phyloP scores from a whole-genome alignment of 2,329 filamentous ascomycete genomes.

The Tolypocladium pustulatum region DNA sequence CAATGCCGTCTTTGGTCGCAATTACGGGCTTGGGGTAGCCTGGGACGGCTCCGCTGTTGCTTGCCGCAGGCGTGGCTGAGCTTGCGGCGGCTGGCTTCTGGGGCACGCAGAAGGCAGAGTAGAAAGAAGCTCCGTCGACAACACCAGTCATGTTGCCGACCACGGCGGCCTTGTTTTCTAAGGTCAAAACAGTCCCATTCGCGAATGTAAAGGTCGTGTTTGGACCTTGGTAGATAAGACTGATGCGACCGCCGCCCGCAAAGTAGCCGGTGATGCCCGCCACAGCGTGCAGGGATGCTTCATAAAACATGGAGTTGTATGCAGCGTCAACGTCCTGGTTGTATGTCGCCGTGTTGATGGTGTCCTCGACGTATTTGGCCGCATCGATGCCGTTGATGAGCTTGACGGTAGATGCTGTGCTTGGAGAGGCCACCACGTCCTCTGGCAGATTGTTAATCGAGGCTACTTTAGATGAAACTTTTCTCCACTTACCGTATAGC shows the following conservation, averaged over 20 bases:
- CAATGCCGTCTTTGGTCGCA: constrained; percentile 9
- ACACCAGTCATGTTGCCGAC: constrained; percentile 17
- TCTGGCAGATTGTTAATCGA: not conserved
- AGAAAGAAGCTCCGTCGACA: constrained; percentile 21
- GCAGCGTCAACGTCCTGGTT: constrained; percentile 16
- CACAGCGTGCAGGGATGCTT: constrained; percentile 9
- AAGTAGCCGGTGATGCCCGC: constrained; percentile 17
- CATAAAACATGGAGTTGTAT: constrained; percentile 28
- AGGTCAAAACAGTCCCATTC: constrained; percentile 20
- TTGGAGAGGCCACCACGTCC: constrained; percentile 10
- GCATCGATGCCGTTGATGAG: constrained; percentile 16
- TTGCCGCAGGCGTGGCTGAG: not conserved
- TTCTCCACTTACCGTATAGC: constrained; percentile 7
- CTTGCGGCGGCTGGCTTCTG: not conserved
- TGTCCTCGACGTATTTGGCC: constrained; percentile 10
- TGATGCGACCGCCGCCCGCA: constrained; percentile 15
- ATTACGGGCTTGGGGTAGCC: constrained; percentile 20
- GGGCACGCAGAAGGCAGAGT: constrained; percentile 20
- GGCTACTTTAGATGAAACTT: not conserved
- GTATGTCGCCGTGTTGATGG: constrained; percentile 8
- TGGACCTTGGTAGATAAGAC: constrained; percentile 17
- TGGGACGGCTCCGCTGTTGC: not conserved
- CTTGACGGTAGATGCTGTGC: constrained; percentile 11
- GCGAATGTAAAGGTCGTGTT: constrained; percentile 24
- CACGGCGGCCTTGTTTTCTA: constrained; percentile 20